Percentiles rank a stretch among this genome's conserved stretches.
Conservation (phyloP, 495 filamentous ascomycete genomes). For the Xylaria telfairii region DNA sequence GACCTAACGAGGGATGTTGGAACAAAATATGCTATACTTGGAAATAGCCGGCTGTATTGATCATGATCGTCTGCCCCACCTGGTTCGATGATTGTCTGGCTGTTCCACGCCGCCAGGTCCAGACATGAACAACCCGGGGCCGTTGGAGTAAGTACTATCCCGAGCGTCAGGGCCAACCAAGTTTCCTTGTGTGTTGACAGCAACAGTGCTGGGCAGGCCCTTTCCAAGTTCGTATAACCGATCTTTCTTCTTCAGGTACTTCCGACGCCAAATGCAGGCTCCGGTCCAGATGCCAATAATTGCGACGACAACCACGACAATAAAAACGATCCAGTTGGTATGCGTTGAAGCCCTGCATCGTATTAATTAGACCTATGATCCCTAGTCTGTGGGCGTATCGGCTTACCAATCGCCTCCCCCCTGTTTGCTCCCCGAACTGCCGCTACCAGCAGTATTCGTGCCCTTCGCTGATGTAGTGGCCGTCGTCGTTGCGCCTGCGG, state of each 20-base stretch:
- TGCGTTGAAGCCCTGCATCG: conserved; percentile 53
- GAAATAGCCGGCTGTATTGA: neutral
- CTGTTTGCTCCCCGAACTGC: conserved; percentile 20
- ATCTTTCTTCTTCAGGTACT: conserved; percentile 60
- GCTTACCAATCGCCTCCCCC: conserved; percentile 40
- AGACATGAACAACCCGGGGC: conserved; percentile 38
- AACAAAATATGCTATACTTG: neutral
- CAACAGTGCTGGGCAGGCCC: conserved; percentile 39
- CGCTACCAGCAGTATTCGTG: conserved; percentile 29
- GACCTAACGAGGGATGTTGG: neutral
- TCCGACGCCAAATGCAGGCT: conserved; percentile 58
- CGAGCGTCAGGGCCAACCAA: conserved; percentile 38
- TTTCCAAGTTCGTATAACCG: conserved; percentile 55
- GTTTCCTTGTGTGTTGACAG: conserved; percentile 41
- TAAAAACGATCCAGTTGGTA: conserved; percentile 63
- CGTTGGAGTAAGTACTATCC: conserved; percentile 33
- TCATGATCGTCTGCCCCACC: conserved; percentile 20
- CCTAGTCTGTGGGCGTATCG: neutral
- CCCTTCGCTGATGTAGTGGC: conserved; percentile 30
- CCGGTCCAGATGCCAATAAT: conserved; percentile 60
- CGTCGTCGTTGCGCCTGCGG: conserved; percentile 35
- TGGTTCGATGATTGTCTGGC: conserved; percentile 29
- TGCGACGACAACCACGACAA: conserved; percentile 58
- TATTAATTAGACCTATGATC: neutral
- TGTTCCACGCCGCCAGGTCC: conserved; percentile 32